phyloP scores from a whole-genome alignment of 2,329 filamentous ascomycete genomes.

The Pseudogymnoascus sp. region DNA sequence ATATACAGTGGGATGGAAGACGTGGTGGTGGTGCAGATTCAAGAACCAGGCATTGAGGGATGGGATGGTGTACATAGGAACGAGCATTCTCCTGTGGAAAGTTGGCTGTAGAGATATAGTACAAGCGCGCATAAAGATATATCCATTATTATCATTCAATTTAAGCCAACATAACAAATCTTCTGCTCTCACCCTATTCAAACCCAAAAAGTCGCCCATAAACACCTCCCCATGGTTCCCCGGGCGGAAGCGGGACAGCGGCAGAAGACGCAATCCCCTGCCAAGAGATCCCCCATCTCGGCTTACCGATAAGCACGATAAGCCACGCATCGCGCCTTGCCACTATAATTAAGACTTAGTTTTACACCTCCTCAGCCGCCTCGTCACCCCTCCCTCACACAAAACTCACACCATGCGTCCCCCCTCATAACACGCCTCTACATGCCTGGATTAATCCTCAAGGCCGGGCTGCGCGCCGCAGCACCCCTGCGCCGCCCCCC shows the following conservation, averaged over 20 bases:
- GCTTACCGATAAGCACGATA: constrained; percentile 3
- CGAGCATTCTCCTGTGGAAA: background rate
- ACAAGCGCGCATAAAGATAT: constrained; percentile 1
- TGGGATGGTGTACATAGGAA: background rate
- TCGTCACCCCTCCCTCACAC: background rate
- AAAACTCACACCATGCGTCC: background rate
- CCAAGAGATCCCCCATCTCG: background rate
- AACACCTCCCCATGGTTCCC: background rate
- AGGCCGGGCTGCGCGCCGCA: background rate
- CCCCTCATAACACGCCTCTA: background rate
- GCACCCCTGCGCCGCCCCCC: background rate
- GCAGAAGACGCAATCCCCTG: background rate
- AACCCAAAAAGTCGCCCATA: background rate
- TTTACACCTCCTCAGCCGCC: background rate
- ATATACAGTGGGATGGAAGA: background rate
- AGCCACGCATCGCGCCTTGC: background rate
- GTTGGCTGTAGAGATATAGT: constrained; percentile 1
- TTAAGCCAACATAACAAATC: too few species aligned
- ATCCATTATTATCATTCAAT: background rate
- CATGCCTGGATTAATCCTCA: background rate
- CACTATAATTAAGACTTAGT: background rate
- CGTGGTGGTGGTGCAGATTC: background rate
- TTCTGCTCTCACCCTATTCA: too few species aligned
- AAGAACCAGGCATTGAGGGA: background rate
- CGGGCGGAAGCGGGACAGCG: background rate